These are phyloP conservation scores for Rhodotorula taiwanensis DNA, from an alignment of 768 basidiomycete genomes.

Conservation along the genomic window DNA sequence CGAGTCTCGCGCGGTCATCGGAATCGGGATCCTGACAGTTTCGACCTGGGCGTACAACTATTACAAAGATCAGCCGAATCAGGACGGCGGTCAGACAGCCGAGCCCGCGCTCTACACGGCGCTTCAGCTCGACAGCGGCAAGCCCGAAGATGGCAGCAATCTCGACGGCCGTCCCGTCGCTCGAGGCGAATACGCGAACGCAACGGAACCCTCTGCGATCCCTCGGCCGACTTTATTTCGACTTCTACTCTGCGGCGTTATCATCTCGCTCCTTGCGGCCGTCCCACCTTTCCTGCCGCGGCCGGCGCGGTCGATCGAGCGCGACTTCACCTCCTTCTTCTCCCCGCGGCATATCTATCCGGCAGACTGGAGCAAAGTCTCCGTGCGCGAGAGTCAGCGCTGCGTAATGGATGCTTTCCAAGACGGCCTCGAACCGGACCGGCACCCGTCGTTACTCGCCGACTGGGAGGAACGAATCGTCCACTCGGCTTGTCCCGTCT, in stretches of 20 bases:
- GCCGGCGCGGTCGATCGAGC: conserved; percentile 1
- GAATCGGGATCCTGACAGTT: conserved; percentile 10
- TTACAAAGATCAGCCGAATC: conserved; percentile 20
- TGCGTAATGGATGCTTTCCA: not conserved
- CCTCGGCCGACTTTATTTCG: conserved; percentile 2
- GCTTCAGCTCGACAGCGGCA: no score
- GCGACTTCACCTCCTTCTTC: conserved; percentile 13
- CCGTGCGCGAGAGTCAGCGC: not conserved
- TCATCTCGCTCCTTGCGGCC: conserved; percentile 3
- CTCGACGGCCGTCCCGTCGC: no score
- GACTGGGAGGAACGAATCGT: not conserved
- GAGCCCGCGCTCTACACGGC: not conserved
- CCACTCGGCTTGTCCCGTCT: not conserved
- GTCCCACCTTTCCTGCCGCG: conserved; percentile 5
- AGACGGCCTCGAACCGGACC: not conserved
- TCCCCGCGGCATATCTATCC: conserved; percentile 4
- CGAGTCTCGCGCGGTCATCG: conserved; percentile 1
- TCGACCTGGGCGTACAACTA: conserved; percentile 20
- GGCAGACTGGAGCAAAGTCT: conserved; percentile 2
- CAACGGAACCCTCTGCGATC: no score
- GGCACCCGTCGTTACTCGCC: not conserved
- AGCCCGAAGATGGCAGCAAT: no score
- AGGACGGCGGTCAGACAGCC: not conserved
- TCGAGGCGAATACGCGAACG: no score
- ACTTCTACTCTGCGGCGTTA: not conserved